A percentile compares a stretch with the other conserved stretches of the same genome.
Evolutionary conservation across 176 grass and related monocot species (phyloP).

Genomic region (Canna indica): DNA sequence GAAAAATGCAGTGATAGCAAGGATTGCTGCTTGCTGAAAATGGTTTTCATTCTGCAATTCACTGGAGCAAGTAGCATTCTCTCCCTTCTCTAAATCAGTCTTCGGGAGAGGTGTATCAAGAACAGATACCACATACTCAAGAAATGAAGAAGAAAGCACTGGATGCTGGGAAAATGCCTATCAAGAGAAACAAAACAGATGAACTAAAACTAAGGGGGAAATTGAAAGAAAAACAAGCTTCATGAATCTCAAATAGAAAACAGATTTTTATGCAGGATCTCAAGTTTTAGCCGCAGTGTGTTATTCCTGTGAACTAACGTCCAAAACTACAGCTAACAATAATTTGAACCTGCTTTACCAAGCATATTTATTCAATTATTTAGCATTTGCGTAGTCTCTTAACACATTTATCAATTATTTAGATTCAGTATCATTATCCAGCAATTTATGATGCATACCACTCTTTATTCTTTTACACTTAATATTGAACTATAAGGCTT

Average conservation of each 20-base stretch:
- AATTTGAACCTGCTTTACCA: too few species aligned
- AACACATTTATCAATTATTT: too few species aligned
- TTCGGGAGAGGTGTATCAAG: slow-evolving; percentile 59
- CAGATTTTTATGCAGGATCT: not conserved
- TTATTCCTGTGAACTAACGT: not conserved
- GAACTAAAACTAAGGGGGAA: slow-evolving; percentile 6
- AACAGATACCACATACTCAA: slow-evolving; percentile 77
- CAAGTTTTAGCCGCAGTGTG: not conserved
- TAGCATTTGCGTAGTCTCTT: too few species aligned
- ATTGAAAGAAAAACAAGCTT: not conserved
- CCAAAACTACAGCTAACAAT: too few species aligned
- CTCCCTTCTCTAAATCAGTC: slow-evolving; percentile 70
- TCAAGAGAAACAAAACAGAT: slow-evolving; percentile 14
- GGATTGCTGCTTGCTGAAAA: slow-evolving; percentile 77
- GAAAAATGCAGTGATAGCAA: slow-evolving; percentile 89
- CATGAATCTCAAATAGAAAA: not conserved
- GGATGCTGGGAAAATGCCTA: slow-evolving; percentile 88
- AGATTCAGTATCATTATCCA: too few species aligned
- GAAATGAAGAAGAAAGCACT: slow-evolving; percentile 56
- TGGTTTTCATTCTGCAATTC: slow-evolving; percentile 62
- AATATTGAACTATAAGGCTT: too few species aligned
- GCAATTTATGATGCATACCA: too few species aligned
- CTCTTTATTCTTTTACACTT: too few species aligned
- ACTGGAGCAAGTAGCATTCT: slow-evolving; percentile 14
- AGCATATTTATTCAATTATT: too few species aligned